These are phyloP conservation scores for Coelastrella sp. DNA, from an alignment of 139 green algal genomes.

Conservation along the genomic window DNA sequence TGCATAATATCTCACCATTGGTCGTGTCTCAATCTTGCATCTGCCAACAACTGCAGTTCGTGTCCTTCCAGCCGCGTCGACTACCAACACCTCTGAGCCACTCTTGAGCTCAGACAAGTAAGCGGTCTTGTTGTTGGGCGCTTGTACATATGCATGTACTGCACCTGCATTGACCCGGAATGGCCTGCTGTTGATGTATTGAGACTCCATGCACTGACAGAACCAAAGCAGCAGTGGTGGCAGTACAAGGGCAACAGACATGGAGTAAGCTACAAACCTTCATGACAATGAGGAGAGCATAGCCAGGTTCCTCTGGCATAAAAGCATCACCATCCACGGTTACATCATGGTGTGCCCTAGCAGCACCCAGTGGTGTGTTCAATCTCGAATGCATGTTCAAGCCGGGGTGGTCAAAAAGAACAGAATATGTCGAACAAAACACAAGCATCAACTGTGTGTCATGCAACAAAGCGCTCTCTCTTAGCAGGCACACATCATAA, in stretches of 20 bases:
- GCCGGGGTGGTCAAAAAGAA: too few relatives aligned
- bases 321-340: too few relatives aligned
- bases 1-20: constrained; percentile 83
- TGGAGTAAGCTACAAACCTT: neutral
- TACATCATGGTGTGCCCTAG: too few relatives aligned
- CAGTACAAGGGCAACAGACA: neutral
- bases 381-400: too few relatives aligned
- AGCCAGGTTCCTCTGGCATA: too few relatives aligned
- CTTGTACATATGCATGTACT: constrained; percentile 85
- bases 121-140: constrained; percentile 70
- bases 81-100: constrained; percentile 77
- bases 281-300: too few relatives aligned
- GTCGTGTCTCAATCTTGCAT: constrained; percentile 77
- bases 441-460: too few relatives aligned
- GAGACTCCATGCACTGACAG: constrained; percentile 69
- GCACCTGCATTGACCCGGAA: constrained; percentile 96
- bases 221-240: neutral
- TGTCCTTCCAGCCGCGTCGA: constrained; percentile 62
- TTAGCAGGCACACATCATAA: too few relatives aligned
- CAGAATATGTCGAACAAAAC: too few relatives aligned
- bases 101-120: constrained; percentile 84
- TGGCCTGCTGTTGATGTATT: constrained; percentile 88
- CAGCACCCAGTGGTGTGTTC: too few relatives aligned
- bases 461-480: too few relatives aligned
- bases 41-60: constrained; percentile 80